Evolutionary conservation across 768 basidiomycete species (phyloP).

Genomic region (Mycena alexandri): DNA sequence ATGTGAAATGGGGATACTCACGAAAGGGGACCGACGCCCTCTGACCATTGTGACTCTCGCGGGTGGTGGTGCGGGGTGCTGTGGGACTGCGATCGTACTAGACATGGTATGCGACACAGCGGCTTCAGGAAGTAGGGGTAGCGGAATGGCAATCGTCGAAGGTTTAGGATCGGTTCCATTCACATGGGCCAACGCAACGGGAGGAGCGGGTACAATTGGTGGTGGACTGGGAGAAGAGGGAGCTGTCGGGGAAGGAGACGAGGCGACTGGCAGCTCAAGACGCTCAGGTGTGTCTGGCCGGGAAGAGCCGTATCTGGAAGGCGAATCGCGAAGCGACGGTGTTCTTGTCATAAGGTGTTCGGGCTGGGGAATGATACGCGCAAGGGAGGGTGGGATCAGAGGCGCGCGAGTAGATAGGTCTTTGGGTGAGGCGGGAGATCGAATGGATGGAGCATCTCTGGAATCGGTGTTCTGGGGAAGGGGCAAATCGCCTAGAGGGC

Average conservation of each 20-base stretch:
- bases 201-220: neutral
- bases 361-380: neutral
- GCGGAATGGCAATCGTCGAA: neutral
- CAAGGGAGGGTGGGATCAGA: conserved; percentile 5
- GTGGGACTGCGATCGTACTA: neutral
- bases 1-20: conserved; percentile 21
- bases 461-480: conserved; percentile 15
- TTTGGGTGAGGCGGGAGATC: neutral
- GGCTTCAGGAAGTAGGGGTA: neutral
- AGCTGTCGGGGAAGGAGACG: conserved; percentile 7
- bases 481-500: conserved; percentile 38
- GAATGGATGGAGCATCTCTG: neutral
- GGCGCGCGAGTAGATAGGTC: neutral
- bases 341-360: neutral
- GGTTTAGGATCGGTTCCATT: neutral
- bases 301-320: neutral
- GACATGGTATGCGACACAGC: neutral
- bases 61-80: conserved; percentile 13
- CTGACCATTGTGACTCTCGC: conserved; percentile 25
- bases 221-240: neutral
- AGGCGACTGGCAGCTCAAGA: neutral
- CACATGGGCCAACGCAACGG: neutral
- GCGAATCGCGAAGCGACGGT: conserved; percentile 1
- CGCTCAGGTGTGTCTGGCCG: neutral
- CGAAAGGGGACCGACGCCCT: conserved; percentile 40